Evolutionary conservation across 208 protist genomes (phyloP).

Genomic region (Porcisia deanei): DNA sequence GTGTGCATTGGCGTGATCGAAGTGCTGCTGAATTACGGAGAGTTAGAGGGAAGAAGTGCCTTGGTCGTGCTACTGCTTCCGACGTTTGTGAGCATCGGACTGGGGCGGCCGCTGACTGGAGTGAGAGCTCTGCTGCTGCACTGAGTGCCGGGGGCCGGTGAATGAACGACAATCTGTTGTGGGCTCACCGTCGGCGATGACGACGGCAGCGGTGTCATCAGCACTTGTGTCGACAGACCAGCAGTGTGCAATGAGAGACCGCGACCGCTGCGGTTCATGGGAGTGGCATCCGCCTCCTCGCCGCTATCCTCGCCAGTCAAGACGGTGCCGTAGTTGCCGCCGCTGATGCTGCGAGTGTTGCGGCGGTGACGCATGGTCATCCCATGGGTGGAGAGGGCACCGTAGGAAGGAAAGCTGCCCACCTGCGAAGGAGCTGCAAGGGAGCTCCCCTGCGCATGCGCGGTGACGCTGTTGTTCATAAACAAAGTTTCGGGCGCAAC

Average conservation of each 20-base stretch:
- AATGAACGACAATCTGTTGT: background rate
- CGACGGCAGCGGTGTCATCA: background rate
- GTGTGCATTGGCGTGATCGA: too few species aligned
- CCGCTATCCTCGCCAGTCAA: conserved; percentile 23
- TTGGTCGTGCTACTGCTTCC: background rate
- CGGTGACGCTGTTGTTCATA: background rate
- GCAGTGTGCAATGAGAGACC: background rate
- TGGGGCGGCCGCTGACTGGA: conserved; percentile 6
- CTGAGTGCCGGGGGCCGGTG: background rate
- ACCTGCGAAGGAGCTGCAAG: background rate
- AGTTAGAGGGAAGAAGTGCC: background rate
- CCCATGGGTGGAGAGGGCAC: background rate
- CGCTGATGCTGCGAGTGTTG: conserved; percentile 23
- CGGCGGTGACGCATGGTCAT: conserved; percentile 21
- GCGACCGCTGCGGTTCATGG: conserved; percentile 7
- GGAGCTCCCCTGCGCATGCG: background rate
- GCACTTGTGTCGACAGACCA: background rate
- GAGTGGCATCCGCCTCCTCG: conserved; percentile 7
- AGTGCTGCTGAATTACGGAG: background rate
- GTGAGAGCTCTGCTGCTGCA: conserved; percentile 16
- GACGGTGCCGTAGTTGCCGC: background rate
- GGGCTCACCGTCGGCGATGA: background rate
- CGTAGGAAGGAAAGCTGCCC: conserved; percentile 14
- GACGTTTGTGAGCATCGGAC: background rate
- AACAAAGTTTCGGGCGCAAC: background rate